These are phyloP conservation scores for Phytophthora pinifolia DNA, from an alignment of 352 stramenopile genomes.

Conservation along the genomic window DNA sequence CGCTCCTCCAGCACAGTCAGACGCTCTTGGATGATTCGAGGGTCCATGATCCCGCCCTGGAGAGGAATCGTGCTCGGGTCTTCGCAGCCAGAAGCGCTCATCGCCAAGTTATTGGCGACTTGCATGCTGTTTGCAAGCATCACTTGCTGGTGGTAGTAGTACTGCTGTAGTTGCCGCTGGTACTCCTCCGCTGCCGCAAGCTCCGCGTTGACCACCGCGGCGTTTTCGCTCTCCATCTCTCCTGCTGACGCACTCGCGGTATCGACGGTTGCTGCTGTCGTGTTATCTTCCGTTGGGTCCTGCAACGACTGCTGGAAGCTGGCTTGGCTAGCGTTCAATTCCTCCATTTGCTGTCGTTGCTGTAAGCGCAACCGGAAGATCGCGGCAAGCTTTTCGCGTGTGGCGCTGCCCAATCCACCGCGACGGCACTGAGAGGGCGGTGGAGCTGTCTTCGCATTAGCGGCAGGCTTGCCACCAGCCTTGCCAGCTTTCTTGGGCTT, in stretches of 20 bases:
- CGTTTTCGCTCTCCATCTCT: constrained; percentile 7
- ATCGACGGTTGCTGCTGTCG: neutral
- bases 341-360: constrained; percentile 42
- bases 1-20: constrained; percentile 55
- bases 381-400: constrained; percentile 50
- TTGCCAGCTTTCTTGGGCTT: constrained; percentile 11
- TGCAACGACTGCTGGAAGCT: constrained; percentile 34
- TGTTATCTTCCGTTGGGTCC: constrained; percentile 18
- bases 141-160: constrained; percentile 70
- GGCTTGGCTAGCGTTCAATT: constrained; percentile 18
- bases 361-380: constrained; percentile 68
- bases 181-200: constrained; percentile 41
- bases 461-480: neutral
- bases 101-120: constrained; percentile 9
- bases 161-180: constrained; percentile 59
- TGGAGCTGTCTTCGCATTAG: constrained; percentile 9
- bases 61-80: constrained; percentile 26
- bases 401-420: constrained; percentile 26
- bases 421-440: constrained; percentile 8
- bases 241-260: neutral
- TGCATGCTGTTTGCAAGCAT: constrained; percentile 37
- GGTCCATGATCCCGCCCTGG: constrained; percentile 56
- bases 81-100: constrained; percentile 25
- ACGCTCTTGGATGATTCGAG: constrained; percentile 60
- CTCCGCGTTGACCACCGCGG: constrained; percentile 11